A percentile compares a stretch with the other conserved stretches of the same genome.
Conservation (phyloP, 495 filamentous ascomycete species). For the Penicillium herquei region DNA sequence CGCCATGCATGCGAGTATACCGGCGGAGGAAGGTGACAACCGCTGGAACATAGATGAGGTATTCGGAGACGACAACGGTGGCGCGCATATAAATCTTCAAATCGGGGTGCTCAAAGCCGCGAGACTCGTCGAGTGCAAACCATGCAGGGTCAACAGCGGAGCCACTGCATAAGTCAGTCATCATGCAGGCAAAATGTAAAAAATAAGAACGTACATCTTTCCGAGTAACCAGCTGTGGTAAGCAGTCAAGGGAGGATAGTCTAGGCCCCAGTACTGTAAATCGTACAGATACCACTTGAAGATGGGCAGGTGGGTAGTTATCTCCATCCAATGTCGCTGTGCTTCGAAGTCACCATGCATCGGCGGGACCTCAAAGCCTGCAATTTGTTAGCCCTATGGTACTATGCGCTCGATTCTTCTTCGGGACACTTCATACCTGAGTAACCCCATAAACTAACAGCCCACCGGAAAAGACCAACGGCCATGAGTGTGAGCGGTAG, state of each 20-base stretch:
- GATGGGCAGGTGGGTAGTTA: conserved; percentile 83
- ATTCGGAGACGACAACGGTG: conserved; percentile 86
- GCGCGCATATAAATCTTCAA: conserved; percentile 95
- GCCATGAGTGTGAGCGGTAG: conserved; percentile 85
- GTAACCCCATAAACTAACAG: conserved; percentile 87
- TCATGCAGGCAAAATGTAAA: neutral
- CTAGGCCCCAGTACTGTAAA: conserved; percentile 93
- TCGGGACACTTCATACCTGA: conserved; percentile 61
- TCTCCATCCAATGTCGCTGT: conserved; percentile 98
- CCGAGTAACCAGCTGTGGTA: conserved; percentile 96
- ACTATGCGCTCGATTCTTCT: neutral
- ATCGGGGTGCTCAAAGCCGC: conserved; percentile 71
- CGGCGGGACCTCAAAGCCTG: conserved; percentile 77
- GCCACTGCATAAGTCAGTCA: conserved; percentile 50
- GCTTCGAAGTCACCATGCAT: conserved; percentile 98
- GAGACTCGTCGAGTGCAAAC: conserved; percentile 85
- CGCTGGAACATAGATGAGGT: conserved; percentile 83
- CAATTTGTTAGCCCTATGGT: conserved; percentile 12
- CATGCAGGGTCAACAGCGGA: conserved; percentile 73
- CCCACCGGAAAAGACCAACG: conserved; percentile 91
- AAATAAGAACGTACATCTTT: conserved; percentile 57
- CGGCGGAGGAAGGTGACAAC: conserved; percentile 78
- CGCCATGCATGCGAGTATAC: conserved; percentile 67
- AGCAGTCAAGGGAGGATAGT: conserved; percentile 95
- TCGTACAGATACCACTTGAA: conserved; percentile 98